These are phyloP conservation scores for Mycogone perniciosa DNA, from an alignment of 2,329 filamentous ascomycete genomes.

Conservation along the genomic window DNA sequence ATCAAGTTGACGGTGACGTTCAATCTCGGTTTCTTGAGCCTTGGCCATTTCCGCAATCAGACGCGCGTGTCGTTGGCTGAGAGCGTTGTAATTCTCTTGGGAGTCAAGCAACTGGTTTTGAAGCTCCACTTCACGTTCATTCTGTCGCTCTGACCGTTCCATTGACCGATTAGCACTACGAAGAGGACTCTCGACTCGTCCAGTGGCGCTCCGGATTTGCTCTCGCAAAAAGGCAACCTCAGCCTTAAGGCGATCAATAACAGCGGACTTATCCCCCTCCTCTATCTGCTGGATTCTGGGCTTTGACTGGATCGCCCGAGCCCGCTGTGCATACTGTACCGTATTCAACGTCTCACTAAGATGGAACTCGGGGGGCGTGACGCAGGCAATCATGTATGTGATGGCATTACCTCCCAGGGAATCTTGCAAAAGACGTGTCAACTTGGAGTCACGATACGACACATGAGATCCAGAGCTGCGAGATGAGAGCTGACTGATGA, in stretches of 20 bases:
- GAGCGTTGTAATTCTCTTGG: conserved; percentile 88
- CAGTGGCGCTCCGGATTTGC: conserved; percentile 80
- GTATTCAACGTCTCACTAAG: conserved; percentile 97
- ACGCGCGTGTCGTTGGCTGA: conserved; percentile 91
- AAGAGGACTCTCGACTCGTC: conserved; percentile 48
- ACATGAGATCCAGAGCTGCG: conserved; percentile 83
- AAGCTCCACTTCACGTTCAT: conserved; percentile 79
- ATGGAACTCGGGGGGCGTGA: conserved; percentile 94
- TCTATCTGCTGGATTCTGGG: conserved; percentile 92
- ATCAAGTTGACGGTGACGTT: conserved; percentile 51
- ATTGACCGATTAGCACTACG: conserved; percentile 48
- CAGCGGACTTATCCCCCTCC: conserved; percentile 86
- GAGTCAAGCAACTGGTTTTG: conserved; percentile 89
- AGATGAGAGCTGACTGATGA: conserved; percentile 95
- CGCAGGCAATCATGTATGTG: conserved; percentile 99
- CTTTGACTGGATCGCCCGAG: conserved; percentile 94
- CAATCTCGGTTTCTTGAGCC: conserved; percentile 63
- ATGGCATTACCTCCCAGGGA: conserved; percentile 95
- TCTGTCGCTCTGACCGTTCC: conserved; percentile 71
- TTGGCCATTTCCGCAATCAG: conserved; percentile 90
- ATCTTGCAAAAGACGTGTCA: conserved; percentile 91
- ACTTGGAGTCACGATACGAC: conserved; percentile 95
- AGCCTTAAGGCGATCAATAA: conserved; percentile 88
- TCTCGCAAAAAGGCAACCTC: conserved; percentile 91
- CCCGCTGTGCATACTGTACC: conserved; percentile 92